These are phyloP conservation scores for Alternaria infectoria DNA, from an alignment of 2,329 filamentous ascomycete genomes.

Conservation along the genomic window DNA sequence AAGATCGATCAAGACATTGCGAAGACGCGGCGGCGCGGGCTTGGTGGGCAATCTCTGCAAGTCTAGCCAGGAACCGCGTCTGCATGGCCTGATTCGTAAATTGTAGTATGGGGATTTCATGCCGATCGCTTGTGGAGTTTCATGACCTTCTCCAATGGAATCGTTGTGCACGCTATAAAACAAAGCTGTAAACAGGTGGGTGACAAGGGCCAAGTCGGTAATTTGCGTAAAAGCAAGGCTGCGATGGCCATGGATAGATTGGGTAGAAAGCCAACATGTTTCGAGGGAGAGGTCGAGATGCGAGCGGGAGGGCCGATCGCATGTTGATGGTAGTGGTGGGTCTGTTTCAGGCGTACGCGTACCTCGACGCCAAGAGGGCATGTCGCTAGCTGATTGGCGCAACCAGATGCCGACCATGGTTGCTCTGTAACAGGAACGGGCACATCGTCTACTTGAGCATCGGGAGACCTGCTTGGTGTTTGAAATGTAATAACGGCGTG, in stretches of 20 bases:
- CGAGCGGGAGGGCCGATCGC: conserved; percentile 1
- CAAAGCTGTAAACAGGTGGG: neutral
- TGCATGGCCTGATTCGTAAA: neutral
- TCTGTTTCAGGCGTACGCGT: conserved; percentile 21
- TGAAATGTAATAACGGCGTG: neutral
- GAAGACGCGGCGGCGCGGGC: conserved; percentile 6
- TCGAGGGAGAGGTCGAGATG: conserved; percentile 6
- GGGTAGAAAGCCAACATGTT: neutral
- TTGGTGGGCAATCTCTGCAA: conserved; percentile 2
- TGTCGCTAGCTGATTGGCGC: conserved; percentile 10
- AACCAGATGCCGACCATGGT: conserved; percentile 2
- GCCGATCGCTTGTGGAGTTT: conserved; percentile 20
- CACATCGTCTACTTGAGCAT: conserved; percentile 2
- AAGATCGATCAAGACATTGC: conserved; percentile 10
- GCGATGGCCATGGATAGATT: conserved; percentile 16
- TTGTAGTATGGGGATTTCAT: conserved; percentile 3
- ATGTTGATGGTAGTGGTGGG: conserved; percentile 15
- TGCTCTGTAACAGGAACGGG: conserved; percentile 13
- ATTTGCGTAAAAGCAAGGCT: neutral
- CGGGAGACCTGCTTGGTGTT: neutral
- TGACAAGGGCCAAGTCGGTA: conserved; percentile 5
- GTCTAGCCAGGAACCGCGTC: conserved; percentile 10
- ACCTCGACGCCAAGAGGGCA: conserved; percentile 5
- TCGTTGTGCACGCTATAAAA: neutral
- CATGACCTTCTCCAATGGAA: conserved; percentile 8